Base-by-base conservation (phyloP, 768 basidiomycete species). In the Rhizopogon sp. region DNA sequence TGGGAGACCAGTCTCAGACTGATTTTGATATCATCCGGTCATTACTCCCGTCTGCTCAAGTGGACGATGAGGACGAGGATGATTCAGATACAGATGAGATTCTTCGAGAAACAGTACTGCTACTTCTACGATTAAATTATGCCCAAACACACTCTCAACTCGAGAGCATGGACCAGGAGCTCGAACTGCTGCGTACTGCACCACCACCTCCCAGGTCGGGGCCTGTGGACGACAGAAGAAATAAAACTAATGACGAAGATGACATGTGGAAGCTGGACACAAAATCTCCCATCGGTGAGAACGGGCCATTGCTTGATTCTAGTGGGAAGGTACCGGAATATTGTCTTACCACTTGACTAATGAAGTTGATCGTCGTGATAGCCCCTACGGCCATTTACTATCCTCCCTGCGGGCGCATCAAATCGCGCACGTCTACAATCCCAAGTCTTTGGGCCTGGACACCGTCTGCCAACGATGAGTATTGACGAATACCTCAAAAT, bases 401-500 rank as follows among this genome's bases (percentile, higher is more conserved):
- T 99, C 56, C 76, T 98, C 13, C 92, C 95, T 0, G 81, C 88
- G 3, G 78, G 80, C 33, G 72, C 78, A 42, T 68, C 77, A 17
- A 80, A 95, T 61, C 84, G 95, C 55, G 77, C 85, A 41, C 80
- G 84, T 25, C 65, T 97, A 6, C 86, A 87, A 65, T 72, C 80
- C 2, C 83, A 90, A 63, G 94, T 98, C 3, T 98, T 98, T 72
- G 81, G 85, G 14, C 82, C 91, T 13, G 82, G 81, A 10, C 84
- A 97, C 64, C 82, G 87, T 42, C 73, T 98, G 33, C 97, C 97
- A 5, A 94, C 93, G 0, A 98, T 99, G 97, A 81, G 90, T 1
- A 82, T 98, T 55, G 96, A 98, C 62, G 90, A 98, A 70, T 98
- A 95, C 65, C 79, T 99, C 33, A 83, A 90, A 65, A 83, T 92